A percentile compares a stretch with the other conserved stretches of the same genome.
These are phyloP conservation scores for Trametes cingulata DNA, from an alignment of 768 basidiomycete genomes.

Conservation along the genomic window DNA sequence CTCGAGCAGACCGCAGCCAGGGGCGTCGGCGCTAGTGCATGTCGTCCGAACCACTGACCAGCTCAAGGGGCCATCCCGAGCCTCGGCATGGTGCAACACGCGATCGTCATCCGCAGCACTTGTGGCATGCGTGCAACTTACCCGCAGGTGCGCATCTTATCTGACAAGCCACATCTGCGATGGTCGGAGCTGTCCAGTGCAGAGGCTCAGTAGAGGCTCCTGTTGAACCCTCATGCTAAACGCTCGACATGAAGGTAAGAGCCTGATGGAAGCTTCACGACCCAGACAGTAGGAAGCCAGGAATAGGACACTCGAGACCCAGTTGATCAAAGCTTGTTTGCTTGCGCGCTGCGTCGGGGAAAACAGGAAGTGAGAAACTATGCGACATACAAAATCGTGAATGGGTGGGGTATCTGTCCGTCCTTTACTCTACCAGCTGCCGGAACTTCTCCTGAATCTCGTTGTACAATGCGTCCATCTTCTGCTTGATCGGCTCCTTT, in stretches of 20 bases:
- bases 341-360: slow-evolving; percentile 1
- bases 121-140: neutral
- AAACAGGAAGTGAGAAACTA: neutral
- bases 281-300: too few species aligned
- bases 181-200: neutral
- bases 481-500: slow-evolving; percentile 78
- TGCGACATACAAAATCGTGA: slow-evolving; percentile 19
- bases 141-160: neutral
- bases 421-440: slow-evolving; percentile 70
- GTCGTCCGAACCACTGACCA: neutral
- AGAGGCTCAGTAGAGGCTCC: neutral
- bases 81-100: neutral
- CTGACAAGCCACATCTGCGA: neutral
- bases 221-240: neutral
- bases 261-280: too few species aligned
- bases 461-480: slow-evolving; percentile 73
- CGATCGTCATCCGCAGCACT: slow-evolving; percentile 6
- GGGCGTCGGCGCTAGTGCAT: neutral
- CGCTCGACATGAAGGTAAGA: neutral
- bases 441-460: slow-evolving; percentile 96
- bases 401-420: slow-evolving; percentile 23
- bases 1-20: slow-evolving; percentile 10
- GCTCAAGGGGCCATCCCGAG: neutral
- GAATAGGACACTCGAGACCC: neutral
- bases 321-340: neutral